Conservation (phyloP, 495 filamentous ascomycete species). For the Annulohypoxylon maeteangense region DNA sequence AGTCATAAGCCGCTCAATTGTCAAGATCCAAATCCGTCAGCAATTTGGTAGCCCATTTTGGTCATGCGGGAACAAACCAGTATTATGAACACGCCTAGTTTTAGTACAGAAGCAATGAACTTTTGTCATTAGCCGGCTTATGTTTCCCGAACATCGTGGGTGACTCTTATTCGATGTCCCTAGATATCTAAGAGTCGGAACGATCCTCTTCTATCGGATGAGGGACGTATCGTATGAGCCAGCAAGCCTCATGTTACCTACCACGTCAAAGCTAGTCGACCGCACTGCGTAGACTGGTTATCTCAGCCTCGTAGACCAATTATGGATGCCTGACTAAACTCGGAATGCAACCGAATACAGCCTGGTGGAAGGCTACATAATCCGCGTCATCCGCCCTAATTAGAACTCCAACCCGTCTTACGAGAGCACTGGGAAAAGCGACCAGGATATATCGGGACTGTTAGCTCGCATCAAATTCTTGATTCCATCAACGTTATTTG, state of each 20-base stretch:
- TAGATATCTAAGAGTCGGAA: not conserved
- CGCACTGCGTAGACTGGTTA: not conserved
- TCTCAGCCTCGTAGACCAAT: not conserved
- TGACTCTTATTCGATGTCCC: not conserved
- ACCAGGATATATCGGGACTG: not conserved
- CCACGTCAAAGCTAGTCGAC: not conserved
- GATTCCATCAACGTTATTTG: not conserved
- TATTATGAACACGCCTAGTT: not conserved
- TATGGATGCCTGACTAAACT: not conserved
- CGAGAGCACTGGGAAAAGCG: slow-evolving; percentile 4
- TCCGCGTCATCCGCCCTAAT: slow-evolving; percentile 3
- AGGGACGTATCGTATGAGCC: not conserved
- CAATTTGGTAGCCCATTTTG: not conserved
- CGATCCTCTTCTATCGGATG: not conserved
- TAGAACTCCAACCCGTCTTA: slow-evolving; percentile 4
- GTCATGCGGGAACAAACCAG: not conserved
- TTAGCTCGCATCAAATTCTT: not conserved
- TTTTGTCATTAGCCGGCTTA: not conserved
- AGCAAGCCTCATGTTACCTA: not conserved
- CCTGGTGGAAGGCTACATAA: not conserved
- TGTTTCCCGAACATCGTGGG: not conserved
- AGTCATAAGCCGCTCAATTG: not conserved
- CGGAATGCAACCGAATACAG: not conserved
- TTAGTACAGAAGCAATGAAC: not conserved
- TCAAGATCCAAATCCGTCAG: not conserved